A percentile compares a stretch with the other conserved stretches of the same genome.
These are phyloP conservation scores for Monilinia laxa DNA, from an alignment of 2,329 filamentous ascomycete species.

Conservation along the genomic window DNA sequence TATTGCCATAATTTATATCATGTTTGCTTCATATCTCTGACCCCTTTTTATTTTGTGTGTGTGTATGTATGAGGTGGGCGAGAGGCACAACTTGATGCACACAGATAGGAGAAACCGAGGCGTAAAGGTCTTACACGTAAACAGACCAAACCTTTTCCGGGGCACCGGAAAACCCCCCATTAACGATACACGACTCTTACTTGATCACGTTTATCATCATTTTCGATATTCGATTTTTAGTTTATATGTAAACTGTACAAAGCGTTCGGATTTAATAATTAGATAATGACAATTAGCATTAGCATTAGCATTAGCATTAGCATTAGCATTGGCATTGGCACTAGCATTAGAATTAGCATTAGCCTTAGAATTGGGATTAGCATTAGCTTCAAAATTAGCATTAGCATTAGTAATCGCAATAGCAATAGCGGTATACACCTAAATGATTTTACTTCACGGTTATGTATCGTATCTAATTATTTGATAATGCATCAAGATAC, in stretches of 20 bases:
- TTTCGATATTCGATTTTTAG: no score
- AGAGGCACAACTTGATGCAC: background rate
- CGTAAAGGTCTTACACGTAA: background rate
- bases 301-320: no score
- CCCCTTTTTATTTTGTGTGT: background rate
- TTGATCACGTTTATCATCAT: background rate
- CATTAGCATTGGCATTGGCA: no score
- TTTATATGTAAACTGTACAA: background rate
- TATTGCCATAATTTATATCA: conserved; percentile 17
- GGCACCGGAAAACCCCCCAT: background rate
- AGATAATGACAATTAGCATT: no score
- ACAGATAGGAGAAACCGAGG: background rate
- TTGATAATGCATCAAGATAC: no score
- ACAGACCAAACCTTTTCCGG: background rate
- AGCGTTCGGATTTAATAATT: background rate
- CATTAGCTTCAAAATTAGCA: no score
- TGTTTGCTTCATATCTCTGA: background rate
- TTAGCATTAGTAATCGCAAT: no score
- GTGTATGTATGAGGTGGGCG: background rate
- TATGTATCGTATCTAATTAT: no score
- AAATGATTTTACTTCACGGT: background rate
- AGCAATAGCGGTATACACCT: background rate
- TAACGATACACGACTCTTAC: background rate
- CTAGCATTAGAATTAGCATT: no score
- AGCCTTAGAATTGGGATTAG: no score